Evolutionary conservation across 306 rosid species (phyloP), one percentile per base, ranked within the genome.

Genomic region (Arachis stenosperma): DNA sequence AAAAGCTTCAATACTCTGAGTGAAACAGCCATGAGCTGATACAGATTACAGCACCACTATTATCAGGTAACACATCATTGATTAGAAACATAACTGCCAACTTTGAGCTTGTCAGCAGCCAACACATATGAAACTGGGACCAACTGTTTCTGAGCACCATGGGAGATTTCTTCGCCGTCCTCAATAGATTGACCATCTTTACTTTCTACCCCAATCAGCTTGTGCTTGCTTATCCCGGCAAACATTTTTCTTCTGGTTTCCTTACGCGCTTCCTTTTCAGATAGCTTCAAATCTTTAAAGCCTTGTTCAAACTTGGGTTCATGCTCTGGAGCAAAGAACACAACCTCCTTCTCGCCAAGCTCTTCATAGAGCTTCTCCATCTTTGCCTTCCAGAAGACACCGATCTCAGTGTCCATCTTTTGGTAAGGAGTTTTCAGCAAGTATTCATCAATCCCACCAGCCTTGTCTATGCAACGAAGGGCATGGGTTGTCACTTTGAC

Each of bases 361-460:
- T 89, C 92, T 67, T 86, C 91, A 5, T 85, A 88, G 47, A 89
- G 79, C 73, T 86, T 91, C 82, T 91, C 96, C 9, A 91, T 91
- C 84, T 90, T 91, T 36, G 96, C 79, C 82, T 94, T 94, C 98
- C 98, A 94, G 81, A 81, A 77, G 69, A 94, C 86, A 41, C 97
- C 98, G 42, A 87, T 70, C 82, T 94, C 96, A 4, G 97, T 89
- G 84, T 94, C 95, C 97, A 94, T 88, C 82, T 89, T 91, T 17
- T 77, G 90, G 88, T 91, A 91, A 66, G 98, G 96, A 44, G 98
- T 94, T 79, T 83, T 91, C 76, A 94, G 88, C 76, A 94, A 83
- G 84, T 94, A 94, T 78, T 94, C 98, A 27, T 94, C 97, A 56
- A 94, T 85, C 70, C 98, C 98, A 74, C 98, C 98, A 5, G 84